Evolutionary conservation across 2,329 filamentous ascomycete genomes (phyloP).

Genomic region (Pyricularia sp.): DNA sequence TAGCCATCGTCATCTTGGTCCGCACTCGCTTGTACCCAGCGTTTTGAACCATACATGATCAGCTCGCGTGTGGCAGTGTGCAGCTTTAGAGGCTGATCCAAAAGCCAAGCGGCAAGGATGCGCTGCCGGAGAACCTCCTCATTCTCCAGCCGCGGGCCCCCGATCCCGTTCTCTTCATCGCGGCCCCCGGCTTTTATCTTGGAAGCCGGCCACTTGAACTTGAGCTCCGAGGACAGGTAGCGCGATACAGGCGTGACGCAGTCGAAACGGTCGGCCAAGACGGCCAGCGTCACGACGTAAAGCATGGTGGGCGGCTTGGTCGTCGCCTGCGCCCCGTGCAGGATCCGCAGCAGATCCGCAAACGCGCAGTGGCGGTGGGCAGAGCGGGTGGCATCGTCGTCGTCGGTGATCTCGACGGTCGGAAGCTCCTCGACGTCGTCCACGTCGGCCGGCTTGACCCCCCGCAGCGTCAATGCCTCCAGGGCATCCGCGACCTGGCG

Average conservation of each 20-base stretch:
- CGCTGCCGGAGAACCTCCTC: conserved; percentile 64
- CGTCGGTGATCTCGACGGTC: conserved; percentile 52
- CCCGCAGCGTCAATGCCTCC: conserved; percentile 34
- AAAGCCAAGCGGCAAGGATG: conserved; percentile 54
- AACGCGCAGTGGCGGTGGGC: conserved; percentile 53
- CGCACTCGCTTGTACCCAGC: conserved; percentile 35
- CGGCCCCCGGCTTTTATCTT: conserved; percentile 1
- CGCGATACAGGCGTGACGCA: conserved; percentile 45
- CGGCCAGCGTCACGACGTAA: conserved; percentile 57
- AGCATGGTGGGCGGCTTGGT: conserved; percentile 32
- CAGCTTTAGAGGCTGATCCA: conserved; percentile 53
- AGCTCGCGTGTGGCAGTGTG: conserved; percentile 54
- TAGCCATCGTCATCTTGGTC: conserved; percentile 16
- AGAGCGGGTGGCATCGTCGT: conserved; percentile 57
- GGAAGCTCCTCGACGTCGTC: conserved; percentile 44
- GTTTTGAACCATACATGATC: conserved; percentile 53
- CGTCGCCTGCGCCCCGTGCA: conserved; percentile 46
- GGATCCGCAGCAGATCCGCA: conserved; percentile 55
- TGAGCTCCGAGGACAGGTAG: conserved; percentile 40
- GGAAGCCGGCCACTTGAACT: conserved; percentile 27
- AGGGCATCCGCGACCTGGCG: conserved; percentile 42
- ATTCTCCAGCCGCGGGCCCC: conserved; percentile 20
- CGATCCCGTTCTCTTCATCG: conserved; percentile 22
- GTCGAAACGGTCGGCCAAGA: conserved; percentile 67
- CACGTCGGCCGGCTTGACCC: conserved; percentile 33